Evolutionary conservation across 345 rosid genomes (phyloP).

Genomic region (Dipteronia dyeriana): DNA sequence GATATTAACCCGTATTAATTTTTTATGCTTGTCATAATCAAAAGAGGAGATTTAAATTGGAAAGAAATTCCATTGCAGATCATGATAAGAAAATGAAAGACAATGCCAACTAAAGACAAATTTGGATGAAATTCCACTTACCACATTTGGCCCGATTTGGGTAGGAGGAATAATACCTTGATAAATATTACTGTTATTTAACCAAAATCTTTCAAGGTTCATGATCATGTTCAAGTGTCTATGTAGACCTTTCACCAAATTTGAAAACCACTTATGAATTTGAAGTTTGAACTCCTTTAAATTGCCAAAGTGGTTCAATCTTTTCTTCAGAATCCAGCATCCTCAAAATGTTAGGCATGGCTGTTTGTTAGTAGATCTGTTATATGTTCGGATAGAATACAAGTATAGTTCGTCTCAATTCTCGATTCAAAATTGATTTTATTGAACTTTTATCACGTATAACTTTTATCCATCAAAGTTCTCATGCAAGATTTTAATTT

Average conservation of each 20-base stretch:
- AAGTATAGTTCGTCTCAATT: background rate
- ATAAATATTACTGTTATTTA: background rate
- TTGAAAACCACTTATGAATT: background rate
- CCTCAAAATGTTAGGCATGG: background rate
- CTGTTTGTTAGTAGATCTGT: background rate
- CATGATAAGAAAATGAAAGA: conserved; percentile 5
- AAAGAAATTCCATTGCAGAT: background rate
- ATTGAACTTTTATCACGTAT: background rate
- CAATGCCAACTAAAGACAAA: background rate
- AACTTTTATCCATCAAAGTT: too few relatives aligned
- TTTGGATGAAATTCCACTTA: background rate
- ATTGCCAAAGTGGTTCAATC: background rate
- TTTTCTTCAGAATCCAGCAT: conserved; percentile 2
- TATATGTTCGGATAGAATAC: too few relatives aligned
- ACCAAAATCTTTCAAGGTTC: background rate
- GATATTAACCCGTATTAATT: too few relatives aligned
- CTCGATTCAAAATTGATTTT: too few relatives aligned
- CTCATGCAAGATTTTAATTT: too few relatives aligned
- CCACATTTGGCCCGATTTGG: background rate
- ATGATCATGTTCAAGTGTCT: conserved; percentile 4
- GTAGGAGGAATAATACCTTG: background rate
- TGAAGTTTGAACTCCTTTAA: conserved; percentile 5
- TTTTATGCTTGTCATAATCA: background rate
- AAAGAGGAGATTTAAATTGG: too few relatives aligned
- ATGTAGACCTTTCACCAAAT: conserved; percentile 1